Evolutionary conservation across 2,329 filamentous ascomycete species (phyloP).

Genomic region (Penicillium thymicola): DNA sequence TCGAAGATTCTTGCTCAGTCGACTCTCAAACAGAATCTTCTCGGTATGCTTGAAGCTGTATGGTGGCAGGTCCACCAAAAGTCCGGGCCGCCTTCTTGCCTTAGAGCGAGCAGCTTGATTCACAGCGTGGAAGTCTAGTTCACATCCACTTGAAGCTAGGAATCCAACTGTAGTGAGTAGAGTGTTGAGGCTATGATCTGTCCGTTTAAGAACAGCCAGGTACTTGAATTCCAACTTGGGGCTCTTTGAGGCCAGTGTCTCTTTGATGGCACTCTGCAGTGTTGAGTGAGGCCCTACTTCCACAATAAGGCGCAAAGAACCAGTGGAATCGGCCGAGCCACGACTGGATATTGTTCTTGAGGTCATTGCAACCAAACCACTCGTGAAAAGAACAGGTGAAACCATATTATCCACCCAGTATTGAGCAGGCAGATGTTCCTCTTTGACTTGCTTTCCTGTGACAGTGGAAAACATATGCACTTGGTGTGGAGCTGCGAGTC

Average conservation of each 20-base stretch:
- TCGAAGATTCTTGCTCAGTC: constrained; percentile 28
- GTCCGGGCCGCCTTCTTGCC: constrained; percentile 1
- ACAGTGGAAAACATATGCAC: constrained; percentile 28
- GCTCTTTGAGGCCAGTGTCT: constrained; percentile 15
- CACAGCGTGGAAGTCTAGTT: constrained; percentile 24
- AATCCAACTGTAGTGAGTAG: constrained; percentile 22
- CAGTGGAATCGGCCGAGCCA: neutral
- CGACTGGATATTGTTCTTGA: neutral
- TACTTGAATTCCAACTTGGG: constrained; percentile 21
- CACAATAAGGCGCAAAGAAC: constrained; percentile 21
- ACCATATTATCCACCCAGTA: constrained; percentile 37
- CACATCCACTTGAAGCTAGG: constrained; percentile 19
- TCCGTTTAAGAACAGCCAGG: constrained; percentile 25
- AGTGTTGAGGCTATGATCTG: constrained; percentile 15
- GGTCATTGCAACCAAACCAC: constrained; percentile 18
- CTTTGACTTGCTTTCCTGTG: constrained; percentile 18
- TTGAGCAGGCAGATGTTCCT: constrained; percentile 11
- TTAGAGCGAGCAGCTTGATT: constrained; percentile 15
- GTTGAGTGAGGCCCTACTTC: constrained; percentile 35
- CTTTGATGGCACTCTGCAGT: constrained; percentile 28
- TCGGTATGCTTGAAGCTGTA: constrained; percentile 31
- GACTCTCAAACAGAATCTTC: constrained; percentile 24
- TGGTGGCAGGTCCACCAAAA: constrained; percentile 27
- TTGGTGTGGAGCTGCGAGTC: constrained; percentile 9
- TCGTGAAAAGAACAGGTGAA: constrained; percentile 29